A percentile compares a stretch with the other conserved stretches of the same genome.
phyloP scores from a whole-genome alignment of 2,329 filamentous ascomycete genomes.

The Orbilia quercus region DNA sequence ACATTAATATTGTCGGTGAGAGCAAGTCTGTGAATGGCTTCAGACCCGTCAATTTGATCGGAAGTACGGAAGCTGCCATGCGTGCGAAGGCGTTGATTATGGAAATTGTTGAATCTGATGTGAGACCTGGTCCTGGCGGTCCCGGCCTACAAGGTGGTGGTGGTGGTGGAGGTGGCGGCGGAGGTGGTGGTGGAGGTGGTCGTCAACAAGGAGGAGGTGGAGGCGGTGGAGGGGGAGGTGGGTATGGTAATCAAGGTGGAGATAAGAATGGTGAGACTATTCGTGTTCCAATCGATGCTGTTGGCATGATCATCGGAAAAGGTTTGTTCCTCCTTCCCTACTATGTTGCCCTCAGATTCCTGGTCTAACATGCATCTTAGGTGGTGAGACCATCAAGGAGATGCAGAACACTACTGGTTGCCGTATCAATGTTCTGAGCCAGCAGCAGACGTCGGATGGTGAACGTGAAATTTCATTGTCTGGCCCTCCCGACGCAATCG shows the following conservation, averaged over 20 bases:
- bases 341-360: not conserved
- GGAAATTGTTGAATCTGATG: conserved; percentile 94
- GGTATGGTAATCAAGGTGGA: conserved; percentile 60
- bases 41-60: conserved; percentile 89
- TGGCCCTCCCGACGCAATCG: conserved; percentile 80
- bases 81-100: conserved; percentile 87
- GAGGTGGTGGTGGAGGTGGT: conserved; percentile 62
- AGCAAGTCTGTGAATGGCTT: conserved; percentile 91
- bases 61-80: conserved; percentile 77
- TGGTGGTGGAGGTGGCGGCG: conserved; percentile 61
- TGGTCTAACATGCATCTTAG: conserved; percentile 61
- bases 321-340: conserved; percentile 63
- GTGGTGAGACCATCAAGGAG: conserved; percentile 91
- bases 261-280: conserved; percentile 86
- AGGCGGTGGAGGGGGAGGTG: conserved; percentile 60
- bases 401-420: conserved; percentile 89
- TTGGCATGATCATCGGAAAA: conserved; percentile 97
- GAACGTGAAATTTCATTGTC: conserved; percentile 89
- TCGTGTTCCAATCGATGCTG: conserved; percentile 86
- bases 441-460: conserved; percentile 76
- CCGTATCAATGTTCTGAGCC: conserved; percentile 92
- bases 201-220: conserved; percentile 61
- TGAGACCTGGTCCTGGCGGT: conserved; percentile 65
- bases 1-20: conserved; percentile 94
- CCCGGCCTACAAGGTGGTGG: conserved; percentile 62